Evolutionary conservation across 2,329 filamentous ascomycete genomes (phyloP), one percentile per base, ranked within the genome.

Genomic region (Lachnellula subtilissima): DNA sequence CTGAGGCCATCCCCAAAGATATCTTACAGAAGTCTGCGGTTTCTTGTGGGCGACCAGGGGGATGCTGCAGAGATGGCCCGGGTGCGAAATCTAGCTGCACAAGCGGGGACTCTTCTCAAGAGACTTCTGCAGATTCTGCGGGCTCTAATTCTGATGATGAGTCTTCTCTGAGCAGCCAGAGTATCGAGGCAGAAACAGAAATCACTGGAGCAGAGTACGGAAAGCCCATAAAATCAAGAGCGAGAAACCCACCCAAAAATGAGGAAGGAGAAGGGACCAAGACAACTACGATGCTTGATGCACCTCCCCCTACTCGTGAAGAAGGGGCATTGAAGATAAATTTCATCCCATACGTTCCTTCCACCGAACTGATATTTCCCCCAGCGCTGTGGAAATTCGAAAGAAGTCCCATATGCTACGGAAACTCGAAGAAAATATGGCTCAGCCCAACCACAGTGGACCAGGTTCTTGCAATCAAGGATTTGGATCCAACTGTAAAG

Each of bases 291-390:
- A 23, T 52, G 2, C 52, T 62, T 12, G 57, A 65, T 48, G 48
- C 52, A 48, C 40, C 52, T 17, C 39, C 54, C 39, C 56, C 62
- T 4, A 54, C 54, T 7, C 57, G 81, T 89, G n/a, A 86, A 89
- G 58, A 96, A 79, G 78, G 53, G 70, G 67, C 42, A 69, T 74
- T 14, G 71, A 74, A 32, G 76, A 79, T 54, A 0, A 89, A 90
- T 0, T 96, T 97, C 70, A 96, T 97, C 69, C 88, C 94, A 65
- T 97, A 97, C 72, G 90, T 91, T 48, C 89, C 91, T 1, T 90
- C 96, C 52, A 97, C 94, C 0, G 89, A 99, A 70, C 81, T 99
- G 57, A 97, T 99, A 56, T 97, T 97, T 71, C 94, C 94, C 0
- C 90, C 93, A 0, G 77, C 86, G 0, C 76, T 99, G 35, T 88